Base-by-base conservation (phyloP, 768 basidiomycete species). In the Psilocybe cyanescens region DNA sequence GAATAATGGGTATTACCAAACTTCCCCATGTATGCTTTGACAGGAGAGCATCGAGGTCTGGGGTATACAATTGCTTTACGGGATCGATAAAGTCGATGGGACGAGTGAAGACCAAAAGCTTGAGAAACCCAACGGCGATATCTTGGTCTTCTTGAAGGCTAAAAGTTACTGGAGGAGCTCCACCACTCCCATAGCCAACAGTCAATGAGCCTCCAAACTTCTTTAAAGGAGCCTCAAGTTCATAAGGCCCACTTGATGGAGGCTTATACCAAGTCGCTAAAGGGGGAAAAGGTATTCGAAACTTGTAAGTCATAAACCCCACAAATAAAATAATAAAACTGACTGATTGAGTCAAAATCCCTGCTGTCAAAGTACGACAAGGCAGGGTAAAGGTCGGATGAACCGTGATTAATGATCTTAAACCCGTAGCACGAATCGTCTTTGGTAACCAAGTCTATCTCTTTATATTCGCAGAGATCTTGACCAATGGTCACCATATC, bases 161-260 rank as follows among this genome's bases (percentile, higher is more conserved):
- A 19, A 53, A 51, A 12, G 29, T 59, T 11, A 59, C 17, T 17
- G 58, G 58, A 30, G 51, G 28, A 41, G 53, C 53, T n/a, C 59
- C 59, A 5, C 59, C 59, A 0, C 39, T 31, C 12, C 59, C 59
- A 54, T 60, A 60, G 9, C 59, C 59, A 28, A 60, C 44, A 2
- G 59, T 60, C 3, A 60, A 45, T 1, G 39, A 31, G 17, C 51
- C 49, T 44, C 58, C 52, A 6, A n/a, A 7, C 12, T 24, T 19
- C 17, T 31, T 48, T 19, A 60, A 45, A 0, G 59, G 59, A 17
- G 52, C 44, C 35, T 60, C 59, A 7, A 33, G 41, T 17, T 11
- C 5, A n/a, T 60, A 60, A 9, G 52, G 41, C 8, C 59, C 59
- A 33, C 58, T 54, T 2, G 17, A 46, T 12, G 58, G 44, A 3